Percentiles rank a stretch among this genome's conserved stretches.
Evolutionary conservation across 2,329 filamentous ascomycete species (phyloP).

Genomic region (Kalaharituber pfeilii): DNA sequence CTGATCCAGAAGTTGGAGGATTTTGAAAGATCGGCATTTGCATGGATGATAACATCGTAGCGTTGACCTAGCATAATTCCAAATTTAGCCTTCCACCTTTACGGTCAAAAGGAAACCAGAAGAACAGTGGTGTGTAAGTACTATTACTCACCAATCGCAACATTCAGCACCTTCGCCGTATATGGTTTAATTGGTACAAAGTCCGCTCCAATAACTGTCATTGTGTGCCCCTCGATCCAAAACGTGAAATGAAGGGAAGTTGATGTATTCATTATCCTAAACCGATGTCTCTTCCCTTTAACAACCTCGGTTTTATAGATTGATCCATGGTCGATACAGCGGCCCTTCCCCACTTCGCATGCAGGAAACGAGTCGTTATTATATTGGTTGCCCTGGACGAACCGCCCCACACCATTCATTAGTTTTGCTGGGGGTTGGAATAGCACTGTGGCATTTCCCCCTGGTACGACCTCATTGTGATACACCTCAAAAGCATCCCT

Average conservation of each 20-base stretch:
- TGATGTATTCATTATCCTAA: constrained; percentile 31
- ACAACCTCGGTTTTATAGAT: not conserved
- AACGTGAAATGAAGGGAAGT: constrained; percentile 24
- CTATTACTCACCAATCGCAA: constrained; percentile 40
- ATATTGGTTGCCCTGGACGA: not conserved
- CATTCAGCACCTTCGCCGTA: constrained; percentile 40
- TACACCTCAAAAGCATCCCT: constrained; percentile 24
- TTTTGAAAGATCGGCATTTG: constrained; percentile 21
- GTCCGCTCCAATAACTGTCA: constrained; percentile 48
- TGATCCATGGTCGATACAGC: not conserved
- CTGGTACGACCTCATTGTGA: constrained; percentile 15
- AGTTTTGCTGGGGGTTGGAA: not conserved
- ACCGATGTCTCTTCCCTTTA: constrained; percentile 13
- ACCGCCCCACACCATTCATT: not conserved
- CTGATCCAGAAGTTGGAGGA: constrained; percentile 29
- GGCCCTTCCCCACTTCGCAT: not conserved
- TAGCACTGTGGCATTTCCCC: not conserved
- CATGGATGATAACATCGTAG: constrained; percentile 33
- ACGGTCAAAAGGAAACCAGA: not conserved
- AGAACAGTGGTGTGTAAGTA: no score
- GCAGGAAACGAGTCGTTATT: not conserved
- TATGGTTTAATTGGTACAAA: constrained; percentile 47
- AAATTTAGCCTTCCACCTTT: not conserved
- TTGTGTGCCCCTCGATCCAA: constrained; percentile 40
- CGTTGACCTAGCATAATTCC: constrained; percentile 25